Evolutionary conservation across 2,329 filamentous ascomycete species (phyloP), one percentile per base, ranked within the genome.

Genomic region (Cordyceps fumosorosea): DNA sequence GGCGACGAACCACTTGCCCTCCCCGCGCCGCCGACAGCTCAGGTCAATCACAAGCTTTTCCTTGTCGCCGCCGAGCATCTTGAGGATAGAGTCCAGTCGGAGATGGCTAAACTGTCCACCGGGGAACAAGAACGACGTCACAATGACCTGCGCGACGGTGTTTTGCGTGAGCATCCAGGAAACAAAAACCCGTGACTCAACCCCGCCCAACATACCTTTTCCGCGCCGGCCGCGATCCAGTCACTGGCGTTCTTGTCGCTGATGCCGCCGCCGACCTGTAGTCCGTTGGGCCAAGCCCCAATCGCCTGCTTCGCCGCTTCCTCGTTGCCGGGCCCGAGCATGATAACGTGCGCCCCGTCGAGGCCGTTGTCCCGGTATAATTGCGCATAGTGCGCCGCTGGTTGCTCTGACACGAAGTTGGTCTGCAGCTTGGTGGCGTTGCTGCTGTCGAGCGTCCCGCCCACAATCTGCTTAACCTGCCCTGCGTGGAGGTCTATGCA

Each of bases 401-500:
- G 89, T 65, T 93, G 87, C 55, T 87, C 84, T 11, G 95, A 97
- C 64, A 96, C 89, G 78, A 91, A 93, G 76, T 99, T 99, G 54
- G 93, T 98, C 77, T 91, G 89, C 62, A 98, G 82, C 62, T 84
- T 81, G 7, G 81, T 74, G 1, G 84, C 84, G 10, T 81, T 74
- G 51, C 18, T 18, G 72, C 84, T 84, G 76, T 89, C 89, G 65
- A 99, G 84, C 1, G 95, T 98, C 64, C 95, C 93, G 68, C 95
- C 95, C 47, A 99, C 93, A 69, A 99, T 99, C 76, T 99, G 95
- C 80, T 99, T 99, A 64, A 99, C 95, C 73, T 93, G 89, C 16
- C 95, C 95, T n/a, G 93, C 89, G 75, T 99, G 95, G 59, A 99
- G 84, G 77, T 99, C 95, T 75, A 99, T 98, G 73, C 95, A 99